Evolutionary conservation across 2,329 filamentous ascomycete genomes (phyloP).

Genomic region (Botrytis fabae): DNA sequence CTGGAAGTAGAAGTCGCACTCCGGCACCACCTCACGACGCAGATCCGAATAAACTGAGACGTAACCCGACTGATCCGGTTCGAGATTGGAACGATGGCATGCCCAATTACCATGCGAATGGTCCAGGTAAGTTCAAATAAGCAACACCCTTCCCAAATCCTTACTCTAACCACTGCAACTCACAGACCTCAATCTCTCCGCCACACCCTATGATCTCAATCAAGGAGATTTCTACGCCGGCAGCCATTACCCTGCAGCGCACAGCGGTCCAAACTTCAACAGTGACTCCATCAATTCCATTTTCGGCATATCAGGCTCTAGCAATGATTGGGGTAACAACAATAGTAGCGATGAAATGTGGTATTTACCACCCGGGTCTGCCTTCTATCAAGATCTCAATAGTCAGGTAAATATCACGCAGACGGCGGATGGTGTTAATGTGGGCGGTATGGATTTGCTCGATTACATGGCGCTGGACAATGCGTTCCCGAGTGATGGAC

Average conservation of each 20-base stretch:
- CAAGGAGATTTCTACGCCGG: constrained; percentile 55
- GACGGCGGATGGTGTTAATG: constrained; percentile 67
- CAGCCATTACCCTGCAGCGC: constrained; percentile 39
- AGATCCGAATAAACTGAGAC: constrained; percentile 39
- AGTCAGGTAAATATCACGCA: constrained; percentile 59
- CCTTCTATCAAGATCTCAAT: constrained; percentile 66
- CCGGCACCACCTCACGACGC: constrained; percentile 38
- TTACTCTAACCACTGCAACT: constrained; percentile 17
- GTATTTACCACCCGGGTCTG: constrained; percentile 64
- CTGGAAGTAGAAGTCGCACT: constrained; percentile 32
- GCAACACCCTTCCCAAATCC: neutral
- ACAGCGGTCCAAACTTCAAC: constrained; percentile 29
- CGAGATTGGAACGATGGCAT: constrained; percentile 39
- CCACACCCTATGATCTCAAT: constrained; percentile 61
- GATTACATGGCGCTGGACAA: constrained; percentile 68
- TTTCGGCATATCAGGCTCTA: constrained; percentile 29
- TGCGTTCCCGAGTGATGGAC: constrained; percentile 14
- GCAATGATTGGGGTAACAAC: constrained; percentile 34
- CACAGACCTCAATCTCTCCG: constrained; percentile 51
- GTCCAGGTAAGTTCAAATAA: constrained; percentile 29
- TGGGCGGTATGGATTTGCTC: constrained; percentile 65
- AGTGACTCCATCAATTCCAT: constrained; percentile 34
- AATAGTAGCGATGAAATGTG: constrained; percentile 54
- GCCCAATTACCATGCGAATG: constrained; percentile 33
- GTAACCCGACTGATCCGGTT: constrained; percentile 32